Evolutionary conservation across 2,329 filamentous ascomycete species (phyloP), one percentile per base, ranked within the genome.

Genomic region (Samsoniella hepiali): DNA sequence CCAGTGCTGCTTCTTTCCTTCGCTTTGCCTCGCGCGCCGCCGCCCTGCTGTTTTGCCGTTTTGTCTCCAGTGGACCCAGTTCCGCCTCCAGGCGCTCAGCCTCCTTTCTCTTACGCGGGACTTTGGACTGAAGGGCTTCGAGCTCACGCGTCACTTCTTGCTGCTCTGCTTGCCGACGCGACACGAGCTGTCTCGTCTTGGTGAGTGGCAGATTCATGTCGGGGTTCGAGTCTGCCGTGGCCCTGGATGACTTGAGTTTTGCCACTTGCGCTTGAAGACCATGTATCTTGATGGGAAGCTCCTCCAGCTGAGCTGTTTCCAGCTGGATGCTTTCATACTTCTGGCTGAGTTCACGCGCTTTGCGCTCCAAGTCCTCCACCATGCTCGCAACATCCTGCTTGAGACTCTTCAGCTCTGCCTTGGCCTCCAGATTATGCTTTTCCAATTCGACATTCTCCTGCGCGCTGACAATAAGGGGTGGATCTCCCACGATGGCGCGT

Each of bases 401-500:
- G 70, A 91, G 87, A 49, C 85, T 83, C 74, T 95, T 92, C 40
- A 98, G 82, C 56, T 85, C 84, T 17, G 86, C 86, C 74, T 98
- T 98, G 63, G 85, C 84, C 3, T 81, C 82, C 17, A 91, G 79
- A 65, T 91, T 88, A 63, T 84, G 81, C 68, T 77, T 81, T 72
- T 95, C 91, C 31, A 96, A 78, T 63, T 88, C 87, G 55, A 89
- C 79, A 73, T 97, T 98, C 72, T 98, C 93, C 69, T 88, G 84
- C 50, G 88, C 86, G 47, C 89, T 89, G 64, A 96, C 91, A 53
- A 98, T 89, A 17, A 93, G 82, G 0, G 94, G 95, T 56, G 93
- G 92, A 67, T 97, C 91, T 67, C 91, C 92, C 17, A 96, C 92
- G 69, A 98, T 96, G 67, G 91, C 89, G 68, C 93, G 91, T 62